Percentiles rank a stretch among this genome's conserved stretches.
These are phyloP conservation scores for Selaginella moellendorffii DNA, from an alignment of 75 land plant genomes.

Conservation along the genomic window DNA sequence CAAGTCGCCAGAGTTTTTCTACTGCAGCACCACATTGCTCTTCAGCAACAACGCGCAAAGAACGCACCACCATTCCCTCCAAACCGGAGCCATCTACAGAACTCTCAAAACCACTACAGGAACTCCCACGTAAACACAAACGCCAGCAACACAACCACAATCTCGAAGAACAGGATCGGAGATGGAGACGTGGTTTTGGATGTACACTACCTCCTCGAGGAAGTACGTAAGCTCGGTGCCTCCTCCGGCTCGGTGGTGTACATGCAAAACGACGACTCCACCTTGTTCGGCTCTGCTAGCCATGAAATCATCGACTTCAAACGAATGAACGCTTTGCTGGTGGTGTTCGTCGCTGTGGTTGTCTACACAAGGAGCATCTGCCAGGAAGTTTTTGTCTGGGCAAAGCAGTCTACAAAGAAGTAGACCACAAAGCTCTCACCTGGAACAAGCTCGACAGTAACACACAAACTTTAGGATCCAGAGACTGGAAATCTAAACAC, in stretches of 20 bases:
- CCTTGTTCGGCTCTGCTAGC: neutral
- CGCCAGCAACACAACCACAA: neutral
- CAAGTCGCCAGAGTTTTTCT: slow-evolving; percentile 18
- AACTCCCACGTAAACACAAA: neutral
- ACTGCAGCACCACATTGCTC: slow-evolving; percentile 12
- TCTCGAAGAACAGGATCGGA: neutral
- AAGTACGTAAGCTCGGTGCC: neutral
- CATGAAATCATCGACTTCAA: neutral
- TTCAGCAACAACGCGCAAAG: slow-evolving; percentile 19
- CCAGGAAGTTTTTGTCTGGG: slow-evolving; percentile 13
- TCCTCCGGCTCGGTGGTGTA: too few species aligned
- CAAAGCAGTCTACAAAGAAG: slow-evolving; percentile 8
- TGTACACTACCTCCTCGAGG: slow-evolving; percentile 13
- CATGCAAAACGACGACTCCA: neutral
- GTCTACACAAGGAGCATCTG: slow-evolving; percentile 18
- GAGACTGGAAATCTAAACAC: too few species aligned
- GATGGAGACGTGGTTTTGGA: slow-evolving; percentile 16
- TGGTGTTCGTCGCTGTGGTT: slow-evolving; percentile 19
- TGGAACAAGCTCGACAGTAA: too few species aligned
- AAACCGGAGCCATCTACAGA: neutral
- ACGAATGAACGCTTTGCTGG: slow-evolving; percentile 13
- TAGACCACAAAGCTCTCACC: neutral
- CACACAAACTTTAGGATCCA: too few species aligned
- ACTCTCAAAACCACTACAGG: neutral
- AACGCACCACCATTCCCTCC: slow-evolving; percentile 22